Evolutionary conservation across 108 stramenopile species (phyloP).

Genomic region (Skeletonema potamos): DNA sequence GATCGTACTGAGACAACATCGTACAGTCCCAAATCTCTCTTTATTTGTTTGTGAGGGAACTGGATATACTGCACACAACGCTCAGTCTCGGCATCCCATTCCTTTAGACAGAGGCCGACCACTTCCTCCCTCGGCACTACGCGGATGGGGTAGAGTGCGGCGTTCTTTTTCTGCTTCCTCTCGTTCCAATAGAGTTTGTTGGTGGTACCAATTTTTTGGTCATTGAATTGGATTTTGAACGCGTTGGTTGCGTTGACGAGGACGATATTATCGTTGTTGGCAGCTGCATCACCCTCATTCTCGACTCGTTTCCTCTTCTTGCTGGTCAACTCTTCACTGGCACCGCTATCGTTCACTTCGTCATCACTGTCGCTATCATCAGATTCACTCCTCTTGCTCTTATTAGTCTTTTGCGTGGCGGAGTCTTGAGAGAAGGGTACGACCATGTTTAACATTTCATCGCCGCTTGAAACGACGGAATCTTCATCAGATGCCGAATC

Average conservation of each 20-base stretch:
- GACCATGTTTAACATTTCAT: constrained; percentile 13
- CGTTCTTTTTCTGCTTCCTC: neutral
- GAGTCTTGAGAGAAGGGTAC: constrained; percentile 15
- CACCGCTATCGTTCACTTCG: neutral
- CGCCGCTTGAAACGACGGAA: constrained; percentile 9
- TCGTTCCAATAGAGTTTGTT: constrained; percentile 5
- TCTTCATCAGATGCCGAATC: constrained; percentile 3
- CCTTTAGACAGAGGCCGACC: neutral
- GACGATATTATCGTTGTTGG: neutral
- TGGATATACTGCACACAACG: constrained; percentile 10
- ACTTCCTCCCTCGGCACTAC: constrained; percentile 4
- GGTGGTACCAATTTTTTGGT: constrained; percentile 4
- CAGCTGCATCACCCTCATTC: neutral
- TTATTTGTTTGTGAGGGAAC: constrained; percentile 11
- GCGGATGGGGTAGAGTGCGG: constrained; percentile 11
- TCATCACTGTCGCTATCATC: constrained; percentile 8
- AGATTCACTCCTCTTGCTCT: neutral
- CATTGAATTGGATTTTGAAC: constrained; percentile 14
- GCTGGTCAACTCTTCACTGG: neutral
- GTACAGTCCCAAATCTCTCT: neutral
- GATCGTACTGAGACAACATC: neutral
- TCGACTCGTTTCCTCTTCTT: neutral
- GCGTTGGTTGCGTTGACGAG: constrained; percentile 5
- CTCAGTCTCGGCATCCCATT: constrained; percentile 13
- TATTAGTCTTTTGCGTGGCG: neutral